phyloP scores from a whole-genome alignment of 2,329 filamentous ascomycete species.

The Polytolypa hystricis region DNA sequence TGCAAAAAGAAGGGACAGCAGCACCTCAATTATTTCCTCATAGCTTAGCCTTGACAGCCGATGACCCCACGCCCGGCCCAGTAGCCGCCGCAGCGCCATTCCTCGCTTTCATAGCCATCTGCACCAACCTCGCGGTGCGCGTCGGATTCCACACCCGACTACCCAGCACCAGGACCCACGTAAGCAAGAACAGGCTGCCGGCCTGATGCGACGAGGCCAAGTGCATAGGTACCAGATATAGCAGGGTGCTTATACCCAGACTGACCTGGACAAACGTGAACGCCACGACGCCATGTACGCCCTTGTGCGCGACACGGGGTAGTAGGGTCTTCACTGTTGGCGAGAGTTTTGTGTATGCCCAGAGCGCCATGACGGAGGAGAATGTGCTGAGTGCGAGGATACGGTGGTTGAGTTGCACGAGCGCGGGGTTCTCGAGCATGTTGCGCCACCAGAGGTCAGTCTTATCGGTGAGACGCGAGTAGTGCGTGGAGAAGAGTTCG shows the following conservation, averaged over 20 bases:
- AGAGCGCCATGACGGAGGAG: constrained; percentile 65
- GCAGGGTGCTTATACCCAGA: constrained; percentile 79
- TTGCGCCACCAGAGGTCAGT: constrained; percentile 94
- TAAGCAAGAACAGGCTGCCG: constrained; percentile 73
- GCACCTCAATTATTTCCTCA: too few species aligned
- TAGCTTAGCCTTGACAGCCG: too few species aligned
- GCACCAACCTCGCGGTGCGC: constrained; percentile 49
- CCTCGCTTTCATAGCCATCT: constrained; percentile 32
- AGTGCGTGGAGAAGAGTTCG: constrained; percentile 78
- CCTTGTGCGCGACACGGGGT: constrained; percentile 50
- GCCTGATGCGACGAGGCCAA: constrained; percentile 89
- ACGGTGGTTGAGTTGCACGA: constrained; percentile 92
- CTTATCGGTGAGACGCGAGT: constrained; percentile 64
- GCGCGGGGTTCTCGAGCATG: constrained; percentile 89
- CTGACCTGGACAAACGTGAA: constrained; percentile 71
- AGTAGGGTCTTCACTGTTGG: constrained; percentile 49
- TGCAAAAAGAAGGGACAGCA: too few species aligned
- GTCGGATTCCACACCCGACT: constrained; percentile 66
- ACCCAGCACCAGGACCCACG: constrained; percentile 67
- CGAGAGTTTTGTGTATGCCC: constrained; percentile 64
- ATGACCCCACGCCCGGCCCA: too few species aligned
- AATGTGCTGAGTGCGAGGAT: constrained; percentile 86
- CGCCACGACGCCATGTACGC: constrained; percentile 69
- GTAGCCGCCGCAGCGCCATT: too few species aligned
- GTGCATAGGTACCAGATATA: constrained; percentile 85